phyloP scores from a whole-genome alignment of 257 asterid species.

The Solanum acaule region DNA sequence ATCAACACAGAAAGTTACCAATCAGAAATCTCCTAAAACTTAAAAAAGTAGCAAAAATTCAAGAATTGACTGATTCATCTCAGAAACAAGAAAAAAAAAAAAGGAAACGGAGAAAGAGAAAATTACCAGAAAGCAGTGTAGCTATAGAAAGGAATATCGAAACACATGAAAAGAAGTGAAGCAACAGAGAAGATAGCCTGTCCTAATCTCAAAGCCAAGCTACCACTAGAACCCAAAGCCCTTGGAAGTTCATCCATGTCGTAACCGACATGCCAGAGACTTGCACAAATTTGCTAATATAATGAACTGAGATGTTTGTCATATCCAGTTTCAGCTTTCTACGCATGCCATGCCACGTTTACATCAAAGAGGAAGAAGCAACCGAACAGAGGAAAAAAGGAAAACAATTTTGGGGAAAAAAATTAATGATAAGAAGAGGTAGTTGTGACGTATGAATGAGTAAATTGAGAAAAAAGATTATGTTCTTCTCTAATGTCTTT shows the following conservation, averaged over 20 bases:
- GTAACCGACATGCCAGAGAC: conserved; percentile 4
- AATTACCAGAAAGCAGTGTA: conserved; percentile 93
- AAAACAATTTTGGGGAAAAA: background rate
- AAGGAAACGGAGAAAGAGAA: background rate
- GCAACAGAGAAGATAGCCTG: conserved; percentile 81
- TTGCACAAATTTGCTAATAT: background rate
- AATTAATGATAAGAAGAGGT: background rate
- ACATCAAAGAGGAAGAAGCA: background rate
- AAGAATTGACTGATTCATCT: background rate
- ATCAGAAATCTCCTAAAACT: background rate
- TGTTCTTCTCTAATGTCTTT: background rate
- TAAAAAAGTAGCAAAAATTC: background rate
- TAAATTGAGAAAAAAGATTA: background rate
- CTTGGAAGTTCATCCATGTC: conserved; percentile 92
- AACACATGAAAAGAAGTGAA: conserved; percentile 91
- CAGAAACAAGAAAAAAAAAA: background rate
- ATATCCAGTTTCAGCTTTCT: conserved; percentile 16
- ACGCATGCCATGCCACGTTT: conserved; percentile 2
- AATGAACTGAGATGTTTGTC: conserved; percentile 17
- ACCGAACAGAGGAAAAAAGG: background rate
- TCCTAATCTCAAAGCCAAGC: conserved; percentile 87
- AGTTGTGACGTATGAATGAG: background rate
- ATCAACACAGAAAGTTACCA: background rate
- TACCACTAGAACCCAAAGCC: conserved; percentile 80
- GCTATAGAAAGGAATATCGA: conserved; percentile 80